Evolutionary conservation across 768 basidiomycete species (phyloP), one percentile per base, ranked within the genome.

Genomic region (Leccinum boreale): DNA sequence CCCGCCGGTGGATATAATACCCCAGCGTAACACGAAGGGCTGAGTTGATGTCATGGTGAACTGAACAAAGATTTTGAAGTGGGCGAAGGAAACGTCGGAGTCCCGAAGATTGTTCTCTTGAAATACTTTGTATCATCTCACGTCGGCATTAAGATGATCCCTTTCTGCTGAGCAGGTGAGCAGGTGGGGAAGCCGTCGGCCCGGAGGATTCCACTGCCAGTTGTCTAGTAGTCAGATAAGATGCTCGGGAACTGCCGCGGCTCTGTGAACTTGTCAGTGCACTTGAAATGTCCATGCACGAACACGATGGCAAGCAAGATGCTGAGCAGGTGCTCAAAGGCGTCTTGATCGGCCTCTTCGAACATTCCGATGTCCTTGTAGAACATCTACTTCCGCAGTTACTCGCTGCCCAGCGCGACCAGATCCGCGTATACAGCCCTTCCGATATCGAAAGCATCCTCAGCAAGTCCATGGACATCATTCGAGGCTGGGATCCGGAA

Each of bases 1-100:
- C 19, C 70, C 67, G 29, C 90, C 91, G 2, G 92, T 92, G 12
- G 91, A 90, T 60, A 96, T 87, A 62, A 94, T 90, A 17, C 93
- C 92, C 93, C 92, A 94, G 55, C 83, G 83, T 54, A 92, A 71
- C 17, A 75, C 75, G 49, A 78, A 73, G 1, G 77, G 75, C 60
- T 73, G 71, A 36, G 57, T n/a, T 49, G 62, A 45, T 47, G 55
- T 44, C 71, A 72, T 65, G 36, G 26, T 8, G 10, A 57, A 11
- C 44, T 36, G n/a, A 5, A 52, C 46, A 48, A 44, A 52, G 31
- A 39, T 17, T 31, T 24, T n/a, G 17, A n/a, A 29, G 44, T 24
- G 45, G 48, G 21, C 6, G 51, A 24, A 31, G 55, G 44, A 53
- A 49, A 49, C 45, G 39, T 56, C 50, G 47, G 28, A 39, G 28